Evolutionary conservation across 148 eudicot species (phyloP).

Genomic region (Vaccinium macrocarpon): DNA sequence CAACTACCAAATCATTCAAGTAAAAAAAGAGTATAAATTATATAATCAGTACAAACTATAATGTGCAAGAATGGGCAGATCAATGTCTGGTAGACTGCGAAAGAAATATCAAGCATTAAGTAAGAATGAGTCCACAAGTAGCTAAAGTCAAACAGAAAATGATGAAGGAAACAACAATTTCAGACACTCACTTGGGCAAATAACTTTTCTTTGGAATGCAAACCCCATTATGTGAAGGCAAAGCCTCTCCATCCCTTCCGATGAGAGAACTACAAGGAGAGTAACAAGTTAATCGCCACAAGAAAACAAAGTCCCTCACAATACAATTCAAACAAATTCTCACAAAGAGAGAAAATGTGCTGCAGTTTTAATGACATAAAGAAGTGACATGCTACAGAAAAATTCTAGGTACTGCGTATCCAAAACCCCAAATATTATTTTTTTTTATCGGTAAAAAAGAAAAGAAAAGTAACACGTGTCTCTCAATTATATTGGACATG

Average conservation of each 20-base stretch:
- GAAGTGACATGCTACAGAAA: not conserved
- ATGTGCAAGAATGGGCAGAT: not conserved
- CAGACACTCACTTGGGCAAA: constrained; percentile 66
- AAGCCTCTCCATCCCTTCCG: constrained; percentile 32
- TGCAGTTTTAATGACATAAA: not conserved
- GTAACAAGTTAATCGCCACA: constrained; percentile 11
- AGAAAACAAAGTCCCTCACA: not conserved
- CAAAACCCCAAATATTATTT: not conserved
- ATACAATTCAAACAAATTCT: not conserved
- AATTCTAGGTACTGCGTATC: not conserved
- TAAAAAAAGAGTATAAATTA: not conserved
- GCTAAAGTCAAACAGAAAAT: not conserved
- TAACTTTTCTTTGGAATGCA: constrained; percentile 36
- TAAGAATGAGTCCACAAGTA: not conserved
- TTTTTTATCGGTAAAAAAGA: too few species aligned
- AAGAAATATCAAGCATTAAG: not conserved
- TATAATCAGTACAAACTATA: not conserved
- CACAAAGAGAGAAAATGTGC: not conserved
- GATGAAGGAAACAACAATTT: not conserved
- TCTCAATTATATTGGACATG: not conserved
- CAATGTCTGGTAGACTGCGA: not conserved
- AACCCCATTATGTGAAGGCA: constrained; percentile 23
- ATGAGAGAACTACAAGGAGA: constrained; percentile 37
- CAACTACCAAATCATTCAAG: not conserved
- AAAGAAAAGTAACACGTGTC: too few species aligned